Evolutionary conservation across 768 basidiomycete genomes (phyloP), one percentile per base, ranked within the genome.

Genomic region (Pleurotus eryngii): DNA sequence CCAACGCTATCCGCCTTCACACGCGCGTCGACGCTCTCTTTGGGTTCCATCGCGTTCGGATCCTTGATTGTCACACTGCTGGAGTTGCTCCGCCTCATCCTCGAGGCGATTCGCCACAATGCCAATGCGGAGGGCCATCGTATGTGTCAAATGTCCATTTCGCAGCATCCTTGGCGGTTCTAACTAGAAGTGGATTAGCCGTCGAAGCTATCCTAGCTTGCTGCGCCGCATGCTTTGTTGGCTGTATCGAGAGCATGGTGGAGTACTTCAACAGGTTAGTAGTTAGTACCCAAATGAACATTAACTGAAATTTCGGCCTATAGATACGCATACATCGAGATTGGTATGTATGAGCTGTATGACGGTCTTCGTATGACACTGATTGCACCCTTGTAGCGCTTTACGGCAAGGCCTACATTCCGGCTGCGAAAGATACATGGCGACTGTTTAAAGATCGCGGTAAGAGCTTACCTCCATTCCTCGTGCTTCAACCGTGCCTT

Each of bases 41-140:
- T 95, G 30, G 92, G 90, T 6, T 91, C 89, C 1, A 90, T 93
- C 60, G 89, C 90, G 0, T 92, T 95, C 66, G 90, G 90, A 12
- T 89, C 86, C 12, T 73, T 94, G 63, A 88, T 93, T 57, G 91
- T 94, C 26, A 90, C 92, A 0, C 67, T 93, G 30, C 71, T 94
- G 42, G 91, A 93, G 59, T 66, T 91, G 14, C 57, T 92, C 42
- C 74, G 82, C 48, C 71, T 90, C 64, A 63, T 91, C 43, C 67
- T 93, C 24, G 80, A 81, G 49, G 74, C 79, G 35, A 76, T 75
- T n/a, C 72, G 81, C 59, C 78, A 86, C 61, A 83, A 78, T 57
- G 86, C 87, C 1, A 77, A 76, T 43, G 76, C 76, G 0, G 81
- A 89, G 37, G 89, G 86, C 4, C 80, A 85, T 66, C 84, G 88